phyloP scores from a whole-genome alignment of 202 grass and related monocot genomes.

The Schoenoplectus tabernaemontani region DNA sequence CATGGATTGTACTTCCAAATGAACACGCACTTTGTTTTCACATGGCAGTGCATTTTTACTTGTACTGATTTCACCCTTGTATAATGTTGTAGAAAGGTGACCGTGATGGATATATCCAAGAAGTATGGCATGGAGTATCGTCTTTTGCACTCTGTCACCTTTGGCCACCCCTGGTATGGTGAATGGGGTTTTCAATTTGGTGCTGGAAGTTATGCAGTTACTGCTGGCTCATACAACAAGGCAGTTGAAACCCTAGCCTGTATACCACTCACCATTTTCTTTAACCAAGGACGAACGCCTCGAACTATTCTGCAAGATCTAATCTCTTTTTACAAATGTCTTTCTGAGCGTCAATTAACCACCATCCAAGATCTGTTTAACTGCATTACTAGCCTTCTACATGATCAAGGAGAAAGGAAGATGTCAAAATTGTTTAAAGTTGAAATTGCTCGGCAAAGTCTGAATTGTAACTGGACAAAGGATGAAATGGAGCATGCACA shows the following conservation, averaged over 20 bases:
- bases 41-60: no score
- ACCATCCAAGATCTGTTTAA: conserved; percentile 62
- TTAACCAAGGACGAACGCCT: conserved; percentile 30
- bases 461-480: conserved; percentile 36
- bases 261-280: conserved; percentile 49
- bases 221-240: conserved; percentile 45
- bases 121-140: conserved; percentile 94
- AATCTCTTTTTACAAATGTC: conserved; percentile 58
- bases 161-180: conserved; percentile 82
- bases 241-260: conserved; percentile 60
- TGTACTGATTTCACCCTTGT: background rate
- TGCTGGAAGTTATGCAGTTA: conserved; percentile 74
- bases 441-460: background rate
- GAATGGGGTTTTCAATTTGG: conserved; percentile 94
- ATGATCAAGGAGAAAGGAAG: conserved; percentile 20
- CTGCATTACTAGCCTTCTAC: conserved; percentile 49
- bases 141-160: conserved; percentile 65
- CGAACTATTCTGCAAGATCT: conserved; percentile 57
- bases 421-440: conserved; percentile 23
- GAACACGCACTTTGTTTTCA: background rate
- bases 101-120: conserved; percentile 94
- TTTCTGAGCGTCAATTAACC: conserved; percentile 42
- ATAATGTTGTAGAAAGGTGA: conserved; percentile 63
- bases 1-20: background rate
- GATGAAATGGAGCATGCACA: conserved; percentile 38